Evolutionary conservation across 768 basidiomycete species (phyloP).

Genomic region (Termitomyces heimii): DNA sequence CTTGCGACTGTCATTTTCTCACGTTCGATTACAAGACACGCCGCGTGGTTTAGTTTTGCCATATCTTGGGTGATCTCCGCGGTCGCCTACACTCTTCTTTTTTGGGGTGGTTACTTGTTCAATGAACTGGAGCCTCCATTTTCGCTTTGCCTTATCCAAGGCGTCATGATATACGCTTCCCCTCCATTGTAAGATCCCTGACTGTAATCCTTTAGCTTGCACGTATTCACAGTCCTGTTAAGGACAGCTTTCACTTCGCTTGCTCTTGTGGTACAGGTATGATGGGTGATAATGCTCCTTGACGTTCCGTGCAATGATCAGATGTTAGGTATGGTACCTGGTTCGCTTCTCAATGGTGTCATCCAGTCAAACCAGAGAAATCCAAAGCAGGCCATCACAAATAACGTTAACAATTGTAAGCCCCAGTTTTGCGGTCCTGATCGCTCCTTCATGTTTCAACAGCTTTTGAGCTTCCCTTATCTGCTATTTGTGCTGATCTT

Average conservation of each 20-base stretch:
- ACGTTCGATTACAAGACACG: slow-evolving; percentile 14
- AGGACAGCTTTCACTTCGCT: neutral
- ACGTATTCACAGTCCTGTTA: neutral
- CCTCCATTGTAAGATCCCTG: neutral
- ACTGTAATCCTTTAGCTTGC: neutral
- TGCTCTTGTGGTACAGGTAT: neutral
- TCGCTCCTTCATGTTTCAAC: neutral
- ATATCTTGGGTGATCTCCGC: slow-evolving; percentile 23
- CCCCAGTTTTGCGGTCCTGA: neutral
- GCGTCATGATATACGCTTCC: neutral
- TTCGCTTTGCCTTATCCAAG: neutral
- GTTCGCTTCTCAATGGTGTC: neutral
- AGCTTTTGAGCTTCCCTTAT: neutral
- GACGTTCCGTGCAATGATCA: neutral
- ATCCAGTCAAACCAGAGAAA: neutral
- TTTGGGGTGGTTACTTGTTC: slow-evolving; percentile 17
- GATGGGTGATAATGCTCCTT: neutral
- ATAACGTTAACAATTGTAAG: neutral
- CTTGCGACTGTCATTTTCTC: neutral
- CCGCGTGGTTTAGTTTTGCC: slow-evolving; percentile 25
- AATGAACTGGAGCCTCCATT: neutral
- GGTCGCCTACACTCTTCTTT: slow-evolving; percentile 21
- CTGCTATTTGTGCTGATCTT: neutral
- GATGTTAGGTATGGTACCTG: neutral
- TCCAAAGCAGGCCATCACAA: neutral